A percentile compares a stretch with the other conserved stretches of the same genome.
phyloP scores from a whole-genome alignment of 805 yeast species.

The Teunomyces panamensis region DNA sequence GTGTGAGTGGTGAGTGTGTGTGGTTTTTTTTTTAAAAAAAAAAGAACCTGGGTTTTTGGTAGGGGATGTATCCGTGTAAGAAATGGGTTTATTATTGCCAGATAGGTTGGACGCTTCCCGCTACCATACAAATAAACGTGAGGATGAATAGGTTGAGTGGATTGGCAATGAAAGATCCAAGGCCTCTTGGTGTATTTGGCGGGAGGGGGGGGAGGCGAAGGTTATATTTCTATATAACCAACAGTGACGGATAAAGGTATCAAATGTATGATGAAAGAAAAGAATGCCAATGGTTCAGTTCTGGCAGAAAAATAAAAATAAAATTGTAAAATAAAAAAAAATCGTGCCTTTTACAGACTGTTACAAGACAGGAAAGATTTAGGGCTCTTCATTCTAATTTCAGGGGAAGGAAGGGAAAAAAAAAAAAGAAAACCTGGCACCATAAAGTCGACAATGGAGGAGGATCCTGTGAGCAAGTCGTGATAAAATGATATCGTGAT shows the following conservation, averaged over 20 bases:
- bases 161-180: constrained; percentile 1
- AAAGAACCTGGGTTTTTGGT: not conserved
- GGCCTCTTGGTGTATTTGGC: no score
- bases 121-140: constrained; percentile 1
- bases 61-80: not conserved
- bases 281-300: not conserved
- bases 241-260: no score
- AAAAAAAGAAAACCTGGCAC: not conserved
- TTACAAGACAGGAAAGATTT: not conserved
- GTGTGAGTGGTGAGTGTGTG: no score
- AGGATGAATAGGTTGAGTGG: not conserved
- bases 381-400: not conserved
- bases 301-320: constrained; percentile 3
- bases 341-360: not conserved
- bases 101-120: not conserved
- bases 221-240: no score
- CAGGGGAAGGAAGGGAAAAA: not conserved
- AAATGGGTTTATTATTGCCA: not conserved
- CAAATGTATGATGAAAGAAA: not conserved
- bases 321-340: not conserved
- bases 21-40: no score
- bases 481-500: no score
- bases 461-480: no score
- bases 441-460: not conserved
- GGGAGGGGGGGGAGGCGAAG: no score